These are phyloP conservation scores for Boletellus emodensis DNA, from an alignment of 768 basidiomycete species.

Conservation along the genomic window DNA sequence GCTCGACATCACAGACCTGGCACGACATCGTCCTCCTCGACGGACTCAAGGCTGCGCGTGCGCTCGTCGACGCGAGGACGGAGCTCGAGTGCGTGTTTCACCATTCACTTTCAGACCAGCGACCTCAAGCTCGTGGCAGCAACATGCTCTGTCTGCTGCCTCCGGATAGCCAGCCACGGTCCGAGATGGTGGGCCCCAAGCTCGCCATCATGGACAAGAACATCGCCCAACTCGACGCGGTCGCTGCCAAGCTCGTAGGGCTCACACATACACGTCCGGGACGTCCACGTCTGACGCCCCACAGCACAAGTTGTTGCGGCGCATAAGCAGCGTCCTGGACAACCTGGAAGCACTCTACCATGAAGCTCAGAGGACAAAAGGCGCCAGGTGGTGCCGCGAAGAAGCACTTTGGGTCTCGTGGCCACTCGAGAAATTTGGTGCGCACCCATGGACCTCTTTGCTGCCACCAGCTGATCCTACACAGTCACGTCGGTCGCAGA, in stretches of 20 bases:
- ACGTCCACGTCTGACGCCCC: background rate
- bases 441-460: slow-evolving; percentile 9
- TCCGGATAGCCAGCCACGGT: slow-evolving; percentile 48
- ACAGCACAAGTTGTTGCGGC: slow-evolving; percentile 68
- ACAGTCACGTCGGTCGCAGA: slow-evolving; percentile 54
- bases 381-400: slow-evolving; percentile 63
- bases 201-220: slow-evolving; percentile 64
- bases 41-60: slow-evolving; percentile 70
- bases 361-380: slow-evolving; percentile 70
- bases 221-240: slow-evolving; percentile 53
- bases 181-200: slow-evolving; percentile 60
- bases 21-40: slow-evolving; percentile 78
- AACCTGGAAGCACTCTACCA: slow-evolving; percentile 58
- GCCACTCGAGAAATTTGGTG: slow-evolving; percentile 78
- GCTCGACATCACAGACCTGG: slow-evolving; percentile 65
- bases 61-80: slow-evolving; percentile 72
- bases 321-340: slow-evolving; percentile 61
- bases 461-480: background rate
- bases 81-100: slow-evolving; percentile 70
- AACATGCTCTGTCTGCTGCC: slow-evolving; percentile 60
- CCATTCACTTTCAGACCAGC: background rate
- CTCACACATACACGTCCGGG: background rate
- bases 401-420: slow-evolving; percentile 82
- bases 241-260: slow-evolving; percentile 65
- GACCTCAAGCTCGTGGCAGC: slow-evolving; percentile 33